A percentile compares a stretch with the other conserved stretches of the same genome.
Evolutionary conservation across 768 basidiomycete genomes (phyloP).

Genomic region (Cytidiella melzeri): DNA sequence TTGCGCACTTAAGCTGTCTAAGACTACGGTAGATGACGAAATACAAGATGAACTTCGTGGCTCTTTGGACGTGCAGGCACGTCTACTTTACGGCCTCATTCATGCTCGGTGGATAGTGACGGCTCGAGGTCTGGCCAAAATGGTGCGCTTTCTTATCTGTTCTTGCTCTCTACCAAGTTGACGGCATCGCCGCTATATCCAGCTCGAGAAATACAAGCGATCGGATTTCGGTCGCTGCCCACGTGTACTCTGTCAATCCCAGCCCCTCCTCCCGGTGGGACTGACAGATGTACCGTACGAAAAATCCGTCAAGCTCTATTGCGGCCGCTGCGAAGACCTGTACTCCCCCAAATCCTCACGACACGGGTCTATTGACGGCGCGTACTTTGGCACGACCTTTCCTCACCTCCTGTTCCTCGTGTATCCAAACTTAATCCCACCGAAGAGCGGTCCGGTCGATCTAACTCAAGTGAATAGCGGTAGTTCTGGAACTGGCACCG

Average conservation of each 20-base stretch:
- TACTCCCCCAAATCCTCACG: slow-evolving; percentile 97
- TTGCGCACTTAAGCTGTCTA: too few relatives aligned
- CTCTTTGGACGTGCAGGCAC: slow-evolving; percentile 87
- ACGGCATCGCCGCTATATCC: not conserved
- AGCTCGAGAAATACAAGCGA: slow-evolving; percentile 97
- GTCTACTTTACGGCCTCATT: slow-evolving; percentile 91
- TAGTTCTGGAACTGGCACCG: slow-evolving; percentile 22
- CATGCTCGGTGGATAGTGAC: slow-evolving; percentile 98
- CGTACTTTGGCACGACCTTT: slow-evolving; percentile 98
- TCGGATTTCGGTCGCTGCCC: slow-evolving; percentile 99
- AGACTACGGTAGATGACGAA: slow-evolving; percentile 89
- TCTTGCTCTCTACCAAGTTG: not conserved
- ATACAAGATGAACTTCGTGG: slow-evolving; percentile 92
- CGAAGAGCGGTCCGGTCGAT: slow-evolving; percentile 57
- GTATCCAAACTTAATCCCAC: slow-evolving; percentile 88
- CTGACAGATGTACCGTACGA: slow-evolving; percentile 97
- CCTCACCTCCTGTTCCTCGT: slow-evolving; percentile 96
- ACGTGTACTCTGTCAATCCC: slow-evolving; percentile 90
- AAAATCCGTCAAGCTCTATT: slow-evolving; percentile 98
- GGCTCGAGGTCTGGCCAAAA: slow-evolving; percentile 87
- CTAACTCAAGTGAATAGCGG: slow-evolving; percentile 9
- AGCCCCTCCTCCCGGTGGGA: slow-evolving; percentile 94
- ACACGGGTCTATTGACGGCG: slow-evolving; percentile 96
- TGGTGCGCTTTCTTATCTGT: slow-evolving; percentile 46
- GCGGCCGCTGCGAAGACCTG: slow-evolving; percentile 96